Conservation (phyloP, 2,329 filamentous ascomycete species). For the Neofusicoccum umdonicola region DNA sequence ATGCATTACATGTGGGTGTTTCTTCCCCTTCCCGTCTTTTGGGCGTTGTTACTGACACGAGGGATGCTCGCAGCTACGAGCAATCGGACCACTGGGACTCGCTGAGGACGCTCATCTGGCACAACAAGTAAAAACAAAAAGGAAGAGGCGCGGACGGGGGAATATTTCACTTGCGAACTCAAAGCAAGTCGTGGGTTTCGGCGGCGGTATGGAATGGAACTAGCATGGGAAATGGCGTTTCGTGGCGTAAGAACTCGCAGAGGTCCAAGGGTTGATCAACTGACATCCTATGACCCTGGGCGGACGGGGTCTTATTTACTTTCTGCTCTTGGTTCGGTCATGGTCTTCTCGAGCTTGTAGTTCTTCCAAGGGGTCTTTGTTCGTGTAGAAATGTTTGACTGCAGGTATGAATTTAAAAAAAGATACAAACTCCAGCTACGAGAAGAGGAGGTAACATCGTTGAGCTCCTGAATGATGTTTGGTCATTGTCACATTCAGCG, state of each 20-base stretch:
- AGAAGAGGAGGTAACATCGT: too few relatives aligned
- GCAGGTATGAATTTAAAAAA: background rate
- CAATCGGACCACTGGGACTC: slow-evolving; percentile 90
- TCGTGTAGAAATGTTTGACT: background rate
- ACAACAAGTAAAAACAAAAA: slow-evolving; percentile 62
- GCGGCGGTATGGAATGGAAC: background rate
- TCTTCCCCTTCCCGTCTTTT: slow-evolving; percentile 1
- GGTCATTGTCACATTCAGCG: too few relatives aligned
- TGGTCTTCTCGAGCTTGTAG: too few relatives aligned
- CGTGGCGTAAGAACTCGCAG: too few relatives aligned
- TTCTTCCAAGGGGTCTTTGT: background rate
- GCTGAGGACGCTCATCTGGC: slow-evolving; percentile 77
- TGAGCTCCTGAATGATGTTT: too few relatives aligned
- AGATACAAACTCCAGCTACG: background rate
- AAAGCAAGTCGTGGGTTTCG: background rate
- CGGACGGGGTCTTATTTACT: too few relatives aligned
- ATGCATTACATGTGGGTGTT: slow-evolving; percentile 91
- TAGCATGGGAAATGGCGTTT: background rate
- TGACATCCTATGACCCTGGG: too few relatives aligned
- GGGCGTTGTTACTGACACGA: background rate
- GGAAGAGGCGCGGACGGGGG: background rate
- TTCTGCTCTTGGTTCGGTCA: too few relatives aligned
- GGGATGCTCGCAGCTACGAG: slow-evolving; percentile 53
- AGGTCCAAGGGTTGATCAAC: too few relatives aligned
- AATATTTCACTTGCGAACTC: background rate